Conservation (phyloP, 768 basidiomycete species). For the Pleurotus ostreatus region DNA sequence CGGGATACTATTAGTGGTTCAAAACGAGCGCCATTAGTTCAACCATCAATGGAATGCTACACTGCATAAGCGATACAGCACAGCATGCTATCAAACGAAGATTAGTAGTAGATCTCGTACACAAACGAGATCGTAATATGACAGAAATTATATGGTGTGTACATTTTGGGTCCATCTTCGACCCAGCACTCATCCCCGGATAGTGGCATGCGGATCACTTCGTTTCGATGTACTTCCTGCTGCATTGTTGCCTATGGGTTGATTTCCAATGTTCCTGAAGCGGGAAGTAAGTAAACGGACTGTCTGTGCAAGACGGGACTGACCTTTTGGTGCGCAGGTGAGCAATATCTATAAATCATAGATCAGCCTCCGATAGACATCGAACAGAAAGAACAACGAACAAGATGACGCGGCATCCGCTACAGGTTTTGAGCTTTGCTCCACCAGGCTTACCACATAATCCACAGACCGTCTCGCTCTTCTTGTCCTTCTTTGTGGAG, state of each 20-base stretch:
- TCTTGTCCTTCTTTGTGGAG: slow-evolving; percentile 19
- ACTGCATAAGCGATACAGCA: too few relatives aligned
- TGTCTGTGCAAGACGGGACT: background rate
- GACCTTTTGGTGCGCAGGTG: slow-evolving; percentile 18
- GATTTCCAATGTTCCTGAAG: slow-evolving; percentile 21
- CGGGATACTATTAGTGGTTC: too few relatives aligned
- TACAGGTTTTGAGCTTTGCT: slow-evolving; percentile 20
- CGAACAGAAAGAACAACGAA: background rate
- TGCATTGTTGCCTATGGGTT: slow-evolving; percentile 20
- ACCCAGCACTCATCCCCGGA: too few relatives aligned
- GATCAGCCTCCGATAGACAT: too few relatives aligned
- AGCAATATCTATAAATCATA: slow-evolving; percentile 12
- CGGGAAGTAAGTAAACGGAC: background rate
- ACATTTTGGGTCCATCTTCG: too few relatives aligned
- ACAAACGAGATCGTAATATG: too few relatives aligned
- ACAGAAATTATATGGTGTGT: too few relatives aligned
- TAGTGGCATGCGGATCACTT: background rate
- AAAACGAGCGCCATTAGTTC: too few relatives aligned
- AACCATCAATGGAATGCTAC: too few relatives aligned
- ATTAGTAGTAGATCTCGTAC: too few relatives aligned
- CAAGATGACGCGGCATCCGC: slow-evolving; percentile 22
- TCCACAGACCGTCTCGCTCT: slow-evolving; percentile 20
- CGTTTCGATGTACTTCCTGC: slow-evolving; percentile 11
- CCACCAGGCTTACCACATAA: slow-evolving; percentile 26
- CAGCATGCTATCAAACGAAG: too few relatives aligned